phyloP scores from a whole-genome alignment of 768 basidiomycete genomes.

The Podaxis carcinomalis region DNA sequence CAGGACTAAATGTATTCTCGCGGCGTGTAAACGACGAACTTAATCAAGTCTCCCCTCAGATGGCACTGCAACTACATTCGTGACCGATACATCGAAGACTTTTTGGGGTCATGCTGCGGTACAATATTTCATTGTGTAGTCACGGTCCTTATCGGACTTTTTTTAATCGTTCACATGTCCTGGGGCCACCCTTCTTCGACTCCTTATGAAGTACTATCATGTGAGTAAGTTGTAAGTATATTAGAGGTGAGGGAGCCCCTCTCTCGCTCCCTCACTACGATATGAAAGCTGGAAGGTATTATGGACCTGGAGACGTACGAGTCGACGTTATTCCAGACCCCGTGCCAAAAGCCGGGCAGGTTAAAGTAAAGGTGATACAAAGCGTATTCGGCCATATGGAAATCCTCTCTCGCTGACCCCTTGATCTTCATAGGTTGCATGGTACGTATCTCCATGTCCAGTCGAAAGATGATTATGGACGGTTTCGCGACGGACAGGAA shows the following conservation, averaged over 20 bases:
- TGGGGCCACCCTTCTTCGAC: not conserved
- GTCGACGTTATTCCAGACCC: conserved; percentile 42
- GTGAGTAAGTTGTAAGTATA: not conserved
- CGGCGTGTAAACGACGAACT: too few species aligned
- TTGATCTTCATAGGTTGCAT: not conserved
- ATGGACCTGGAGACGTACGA: conserved; percentile 38
- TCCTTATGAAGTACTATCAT: not conserved
- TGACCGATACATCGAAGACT: too few species aligned
- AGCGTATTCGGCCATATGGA: not conserved
- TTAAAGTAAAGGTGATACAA: conserved; percentile 38
- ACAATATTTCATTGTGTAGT: not conserved
- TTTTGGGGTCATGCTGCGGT: not conserved
- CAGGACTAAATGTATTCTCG: too few species aligned
- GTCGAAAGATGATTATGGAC: not conserved
- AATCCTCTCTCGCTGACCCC: not conserved
- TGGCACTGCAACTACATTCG: too few species aligned
- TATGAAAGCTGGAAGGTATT: conserved; percentile 45
- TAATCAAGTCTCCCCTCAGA: too few species aligned
- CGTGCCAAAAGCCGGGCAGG: conserved; percentile 27
- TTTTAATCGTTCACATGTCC: not conserved
- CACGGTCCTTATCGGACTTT: not conserved
- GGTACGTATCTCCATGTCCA: not conserved
- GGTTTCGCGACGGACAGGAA: conserved; percentile 18
- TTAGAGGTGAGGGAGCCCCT: not conserved
- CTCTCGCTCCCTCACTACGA: not conserved